Evolutionary conservation across 164 flowering plant genomes (phyloP).

Genomic region (Taxillus chinensis): DNA sequence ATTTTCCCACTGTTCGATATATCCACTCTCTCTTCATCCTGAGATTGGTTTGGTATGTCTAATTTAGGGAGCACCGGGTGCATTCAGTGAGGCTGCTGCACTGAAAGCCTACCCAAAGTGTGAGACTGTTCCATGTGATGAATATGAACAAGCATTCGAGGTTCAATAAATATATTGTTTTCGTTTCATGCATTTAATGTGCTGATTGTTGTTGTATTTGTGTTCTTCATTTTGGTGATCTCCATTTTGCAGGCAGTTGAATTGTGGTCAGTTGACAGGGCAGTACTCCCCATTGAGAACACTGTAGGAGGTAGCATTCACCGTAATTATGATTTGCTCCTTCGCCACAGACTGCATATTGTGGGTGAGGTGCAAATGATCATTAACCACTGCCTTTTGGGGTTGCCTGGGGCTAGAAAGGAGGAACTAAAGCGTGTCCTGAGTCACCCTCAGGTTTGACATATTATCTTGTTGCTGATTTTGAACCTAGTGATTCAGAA

Average conservation of each 20-base stretch:
- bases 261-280: constrained; percentile 59
- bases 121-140: constrained; percentile 61
- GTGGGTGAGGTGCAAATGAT: constrained; percentile 58
- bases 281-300: constrained; percentile 66
- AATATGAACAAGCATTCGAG: constrained; percentile 59
- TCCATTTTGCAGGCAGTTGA: constrained; percentile 60
- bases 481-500: neutral
- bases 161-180: constrained; percentile 15
- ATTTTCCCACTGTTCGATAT: neutral
- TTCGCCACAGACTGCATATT: constrained; percentile 62
- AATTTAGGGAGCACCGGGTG: constrained; percentile 51
- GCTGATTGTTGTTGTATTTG: neutral
- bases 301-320: constrained; percentile 65
- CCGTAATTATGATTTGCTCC: constrained; percentile 62
- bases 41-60: constrained; percentile 1
- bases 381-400: constrained; percentile 57
- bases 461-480: neutral
- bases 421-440: constrained; percentile 48
- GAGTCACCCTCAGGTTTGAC: constrained; percentile 60
- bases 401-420: constrained; percentile 41
- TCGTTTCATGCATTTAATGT: no score
- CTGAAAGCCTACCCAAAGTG: constrained; percentile 54
- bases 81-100: constrained; percentile 66
- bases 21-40: neutral
- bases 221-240: neutral